Base-by-base conservation (phyloP, 768 basidiomycete species). In the Boletus tomentosulus region DNA sequence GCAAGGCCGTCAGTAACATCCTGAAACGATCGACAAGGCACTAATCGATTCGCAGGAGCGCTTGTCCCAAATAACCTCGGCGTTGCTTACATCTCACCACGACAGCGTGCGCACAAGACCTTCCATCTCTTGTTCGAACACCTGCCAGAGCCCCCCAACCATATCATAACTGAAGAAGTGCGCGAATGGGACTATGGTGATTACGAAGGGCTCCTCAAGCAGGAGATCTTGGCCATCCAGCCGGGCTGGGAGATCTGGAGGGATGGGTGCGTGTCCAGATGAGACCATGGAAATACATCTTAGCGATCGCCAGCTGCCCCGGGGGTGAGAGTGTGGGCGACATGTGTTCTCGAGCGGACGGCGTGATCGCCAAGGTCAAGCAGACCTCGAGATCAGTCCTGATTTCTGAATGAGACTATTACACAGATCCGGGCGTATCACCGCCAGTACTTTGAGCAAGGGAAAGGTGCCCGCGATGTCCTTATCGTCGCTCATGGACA, bases 121-220 rank as follows among this genome's bases (percentile, higher is more conserved):
- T 96, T 93, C 64, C 82, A 93, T 46, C 76, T 95, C 44, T 73
- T 93, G 33, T 92, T 93, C 51, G 78, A 71, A 28, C 74, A 80
- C 54, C 60, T 78, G 35, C 67, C 70, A 4, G 55, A 73, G 48
- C 49, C 64, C 34, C 86, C 86, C 2, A 55, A 78, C 53, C 83
- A 86, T 62, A 61, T 78, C 19, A 65, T 83, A 33, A 83, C 85
- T 0, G 89, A 91, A 59, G 78, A 82, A 24, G 85, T 76, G 25
- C 76, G 83, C 41, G 92, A 95, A 67, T 95, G 92, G 92, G 89
- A 96, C 63, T 96, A 96, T 65, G 89, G 95, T 10, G 82, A 89
- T 8, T 97, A 90, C 64, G 94, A 96, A 66, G 94, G 93, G 6
- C 79, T 94, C 39, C 67, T 79, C 27, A 75, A 85, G n/a, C 73